These are phyloP conservation scores for Chytriomyces confervae DNA, from an alignment of 192 early-diverging fungal species.

Conservation along the genomic window DNA sequence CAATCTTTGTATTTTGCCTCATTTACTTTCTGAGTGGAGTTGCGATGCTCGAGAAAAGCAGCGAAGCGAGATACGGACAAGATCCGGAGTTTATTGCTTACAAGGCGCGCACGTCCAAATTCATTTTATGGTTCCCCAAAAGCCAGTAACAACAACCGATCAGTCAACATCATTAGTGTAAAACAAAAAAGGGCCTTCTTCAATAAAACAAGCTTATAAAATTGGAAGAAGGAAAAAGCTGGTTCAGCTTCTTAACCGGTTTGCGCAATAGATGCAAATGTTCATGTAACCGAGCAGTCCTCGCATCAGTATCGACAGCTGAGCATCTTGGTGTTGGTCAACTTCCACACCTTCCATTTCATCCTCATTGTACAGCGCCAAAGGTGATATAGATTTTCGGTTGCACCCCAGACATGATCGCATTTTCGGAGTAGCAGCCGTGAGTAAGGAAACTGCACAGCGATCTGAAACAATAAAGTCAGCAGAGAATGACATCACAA, in stretches of 20 bases:
- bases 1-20: slow-evolving; percentile 56
- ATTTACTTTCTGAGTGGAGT: slow-evolving; percentile 52
- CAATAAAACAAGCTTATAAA: no score
- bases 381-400: slow-evolving; percentile 23
- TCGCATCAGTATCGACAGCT: neutral
- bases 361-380: neutral
- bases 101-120: slow-evolving; percentile 48
- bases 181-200: no score
- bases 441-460: slow-evolving; percentile 31
- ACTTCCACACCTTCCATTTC: neutral
- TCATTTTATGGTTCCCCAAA: slow-evolving; percentile 52
- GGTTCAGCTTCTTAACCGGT: slow-evolving; percentile 4
- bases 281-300: neutral
- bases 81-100: slow-evolving; percentile 48
- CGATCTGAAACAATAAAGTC: slow-evolving; percentile 21
- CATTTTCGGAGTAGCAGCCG: slow-evolving; percentile 33
- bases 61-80: slow-evolving; percentile 52
- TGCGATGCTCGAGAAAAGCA: slow-evolving; percentile 44
- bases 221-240: no score
- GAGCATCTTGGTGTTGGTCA: neutral
- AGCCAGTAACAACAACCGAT: slow-evolving; percentile 13
- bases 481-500: neutral
- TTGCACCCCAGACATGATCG: slow-evolving; percentile 26
- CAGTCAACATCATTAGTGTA: neutral
- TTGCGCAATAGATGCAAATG: slow-evolving; percentile 36